phyloP scores from a whole-genome alignment of 169 alveolate genomes.

The Cystoisospora suis region DNA sequence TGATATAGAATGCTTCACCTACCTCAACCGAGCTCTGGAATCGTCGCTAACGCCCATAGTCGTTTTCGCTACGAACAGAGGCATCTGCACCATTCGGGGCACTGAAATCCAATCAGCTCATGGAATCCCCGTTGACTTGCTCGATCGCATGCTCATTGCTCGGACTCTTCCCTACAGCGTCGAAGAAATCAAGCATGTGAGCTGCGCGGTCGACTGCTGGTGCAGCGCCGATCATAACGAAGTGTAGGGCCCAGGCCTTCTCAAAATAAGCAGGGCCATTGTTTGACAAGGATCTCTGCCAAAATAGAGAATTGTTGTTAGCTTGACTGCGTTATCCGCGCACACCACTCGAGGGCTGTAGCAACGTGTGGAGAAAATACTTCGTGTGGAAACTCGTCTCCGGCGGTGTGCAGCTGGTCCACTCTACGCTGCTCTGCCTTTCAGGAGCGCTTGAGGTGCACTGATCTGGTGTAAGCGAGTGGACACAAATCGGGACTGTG shows the following conservation, averaged over 20 bases:
- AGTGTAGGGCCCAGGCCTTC: no score
- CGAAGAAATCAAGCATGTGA: conserved; percentile 83
- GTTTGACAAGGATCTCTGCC: neutral
- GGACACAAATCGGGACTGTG: no score
- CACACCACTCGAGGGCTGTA: neutral
- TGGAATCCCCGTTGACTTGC: conserved; percentile 99
- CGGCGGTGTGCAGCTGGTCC: no score
- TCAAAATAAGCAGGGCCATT: neutral
- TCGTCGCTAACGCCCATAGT: conserved; percentile 98
- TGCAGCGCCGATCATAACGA: conserved; percentile 78
- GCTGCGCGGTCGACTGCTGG: conserved; percentile 69
- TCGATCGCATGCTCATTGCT: conserved; percentile 97
- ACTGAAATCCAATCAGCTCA: conserved; percentile 98
- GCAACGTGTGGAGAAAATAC: no score
- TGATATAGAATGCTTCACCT: conserved; percentile 99
- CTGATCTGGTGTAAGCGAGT: no score
- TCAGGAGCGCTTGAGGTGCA: no score
- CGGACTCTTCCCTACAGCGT: conserved; percentile 96
- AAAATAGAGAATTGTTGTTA: neutral
- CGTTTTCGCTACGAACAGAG: conserved; percentile 98
- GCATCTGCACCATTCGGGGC: conserved; percentile 91
- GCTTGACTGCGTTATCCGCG: neutral
- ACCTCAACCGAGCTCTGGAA: conserved; percentile 97
- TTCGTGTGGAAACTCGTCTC: no score
- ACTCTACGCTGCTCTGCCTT: no score